These are phyloP conservation scores for Leptomonas pyrrhocoris DNA, from an alignment of 208 protist genomes.

Conservation along the genomic window DNA sequence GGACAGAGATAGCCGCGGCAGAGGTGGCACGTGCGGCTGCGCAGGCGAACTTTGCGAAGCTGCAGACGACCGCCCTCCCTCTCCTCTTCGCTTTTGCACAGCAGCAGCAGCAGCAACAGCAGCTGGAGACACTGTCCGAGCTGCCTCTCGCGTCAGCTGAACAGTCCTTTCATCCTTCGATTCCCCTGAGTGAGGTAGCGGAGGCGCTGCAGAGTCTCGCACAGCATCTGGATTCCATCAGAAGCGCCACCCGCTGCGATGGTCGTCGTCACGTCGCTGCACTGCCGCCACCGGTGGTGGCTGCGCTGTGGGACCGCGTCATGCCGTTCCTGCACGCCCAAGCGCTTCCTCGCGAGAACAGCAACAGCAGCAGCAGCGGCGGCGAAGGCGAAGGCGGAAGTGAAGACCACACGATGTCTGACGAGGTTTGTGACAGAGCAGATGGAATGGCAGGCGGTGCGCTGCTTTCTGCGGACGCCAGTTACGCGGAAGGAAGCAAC, in stretches of 20 bases:
- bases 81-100: slow-evolving; percentile 13
- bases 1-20: background rate
- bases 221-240: slow-evolving; percentile 21
- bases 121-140: background rate
- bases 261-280: slow-evolving; percentile 53
- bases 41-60: slow-evolving; percentile 9
- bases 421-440: too few relatives aligned
- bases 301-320: slow-evolving; percentile 56
- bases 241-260: slow-evolving; percentile 22
- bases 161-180: background rate
- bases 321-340: slow-evolving; percentile 29
- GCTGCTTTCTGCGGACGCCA: background rate
- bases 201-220: slow-evolving; percentile 10
- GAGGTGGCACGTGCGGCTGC: background rate
- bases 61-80: slow-evolving; percentile 17
- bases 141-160: background rate
- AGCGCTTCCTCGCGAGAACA: background rate
- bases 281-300: slow-evolving; percentile 56
- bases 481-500: background rate
- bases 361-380: background rate
- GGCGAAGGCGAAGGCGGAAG: background rate
- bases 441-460: too few relatives aligned
- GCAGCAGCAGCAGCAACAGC: background rate
- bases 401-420: too few relatives aligned
- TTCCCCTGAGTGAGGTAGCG: background rate